These are phyloP conservation scores for Purpureocillium lavendulum DNA, from an alignment of 2,329 filamentous ascomycete species.

Conservation along the genomic window DNA sequence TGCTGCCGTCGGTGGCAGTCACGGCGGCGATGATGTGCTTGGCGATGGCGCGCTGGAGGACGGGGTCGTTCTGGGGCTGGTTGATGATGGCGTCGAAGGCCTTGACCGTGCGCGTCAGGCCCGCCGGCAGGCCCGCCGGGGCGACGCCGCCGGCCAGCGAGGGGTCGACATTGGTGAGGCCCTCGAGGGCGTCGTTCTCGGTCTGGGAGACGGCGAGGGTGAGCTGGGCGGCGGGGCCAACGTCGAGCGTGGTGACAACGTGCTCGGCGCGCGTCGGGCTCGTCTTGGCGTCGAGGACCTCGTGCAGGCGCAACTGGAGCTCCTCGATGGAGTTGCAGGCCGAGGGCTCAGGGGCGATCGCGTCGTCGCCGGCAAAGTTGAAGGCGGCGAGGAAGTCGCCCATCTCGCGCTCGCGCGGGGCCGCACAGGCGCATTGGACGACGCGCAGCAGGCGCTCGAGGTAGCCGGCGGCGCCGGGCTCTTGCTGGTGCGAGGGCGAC, in stretches of 20 bases:
- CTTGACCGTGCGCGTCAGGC: constrained; percentile 24
- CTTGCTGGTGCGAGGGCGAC: constrained; percentile 7
- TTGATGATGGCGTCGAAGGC: constrained; percentile 38
- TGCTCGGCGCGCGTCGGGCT: constrained; percentile 42
- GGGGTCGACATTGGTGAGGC: constrained; percentile 23
- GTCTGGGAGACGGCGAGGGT: constrained; percentile 26
- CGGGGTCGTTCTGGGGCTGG: constrained; percentile 39
- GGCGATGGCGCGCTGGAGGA: constrained; percentile 39
- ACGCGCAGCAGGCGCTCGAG: constrained; percentile 10
- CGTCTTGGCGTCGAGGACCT: constrained; percentile 30
- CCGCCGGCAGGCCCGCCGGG: constrained; percentile 13
- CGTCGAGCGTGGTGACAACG: constrained; percentile 35
- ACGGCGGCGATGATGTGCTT: constrained; percentile 38
- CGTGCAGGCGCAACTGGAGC: constrained; percentile 35
- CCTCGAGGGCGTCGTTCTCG: constrained; percentile 26
- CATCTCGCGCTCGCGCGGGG: constrained; percentile 15
- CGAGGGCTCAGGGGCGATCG: constrained; percentile 11
- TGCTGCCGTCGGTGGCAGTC: constrained; percentile 36
- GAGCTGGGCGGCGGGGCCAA: constrained; percentile 36
- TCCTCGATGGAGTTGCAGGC: constrained; percentile 31
- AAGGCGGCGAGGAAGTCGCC: constrained; percentile 30
- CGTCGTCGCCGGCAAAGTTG: constrained; percentile 17
- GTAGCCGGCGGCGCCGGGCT: constrained; percentile 9
- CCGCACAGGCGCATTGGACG: constrained; percentile 5
- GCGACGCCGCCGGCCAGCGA: constrained; percentile 16